Conservation (phyloP, 345 rosid genomes). For the Populus deltoides region DNA sequence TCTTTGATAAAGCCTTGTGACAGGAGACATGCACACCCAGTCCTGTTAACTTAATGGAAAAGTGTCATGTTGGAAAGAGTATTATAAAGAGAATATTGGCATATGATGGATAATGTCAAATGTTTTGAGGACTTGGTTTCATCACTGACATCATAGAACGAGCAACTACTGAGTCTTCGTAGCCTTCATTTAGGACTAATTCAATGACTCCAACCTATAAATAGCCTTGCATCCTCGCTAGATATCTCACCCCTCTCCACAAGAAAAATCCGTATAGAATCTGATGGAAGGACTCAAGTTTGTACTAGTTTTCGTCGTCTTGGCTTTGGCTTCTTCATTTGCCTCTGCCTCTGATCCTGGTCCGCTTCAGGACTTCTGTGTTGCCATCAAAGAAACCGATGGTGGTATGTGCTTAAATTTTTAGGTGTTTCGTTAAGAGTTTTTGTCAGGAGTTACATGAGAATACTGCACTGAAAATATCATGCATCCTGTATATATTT, state of each 20-base stretch:
- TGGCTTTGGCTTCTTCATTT: neutral
- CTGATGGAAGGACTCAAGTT: neutral
- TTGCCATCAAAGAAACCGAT: neutral
- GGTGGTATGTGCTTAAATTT: neutral
- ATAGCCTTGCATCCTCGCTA: neutral
- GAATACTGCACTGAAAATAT: neutral
- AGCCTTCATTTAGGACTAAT: neutral
- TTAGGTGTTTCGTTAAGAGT: too few species aligned
- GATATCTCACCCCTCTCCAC: neutral
- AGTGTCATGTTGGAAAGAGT: too few species aligned
- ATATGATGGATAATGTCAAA: too few species aligned
- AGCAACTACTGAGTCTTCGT: neutral
- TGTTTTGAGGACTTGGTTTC: neutral
- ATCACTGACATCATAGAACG: neutral
- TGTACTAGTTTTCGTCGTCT: neutral
- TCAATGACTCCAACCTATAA: neutral
- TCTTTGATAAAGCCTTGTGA: too few species aligned
- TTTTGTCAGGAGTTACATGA: too few species aligned
- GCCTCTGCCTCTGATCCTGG: conserved; percentile 5
- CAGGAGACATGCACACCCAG: too few species aligned
- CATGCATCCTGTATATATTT: neutral
- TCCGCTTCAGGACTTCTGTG: conserved; percentile 19
- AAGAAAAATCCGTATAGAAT: too few species aligned
- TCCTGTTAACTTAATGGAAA: too few species aligned
- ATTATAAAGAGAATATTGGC: too few species aligned